A percentile compares a stretch with the other conserved stretches of the same genome.
These are phyloP conservation scores for Colletotrichum sojae DNA, from an alignment of 2,329 filamentous ascomycete species.

Conservation along the genomic window DNA sequence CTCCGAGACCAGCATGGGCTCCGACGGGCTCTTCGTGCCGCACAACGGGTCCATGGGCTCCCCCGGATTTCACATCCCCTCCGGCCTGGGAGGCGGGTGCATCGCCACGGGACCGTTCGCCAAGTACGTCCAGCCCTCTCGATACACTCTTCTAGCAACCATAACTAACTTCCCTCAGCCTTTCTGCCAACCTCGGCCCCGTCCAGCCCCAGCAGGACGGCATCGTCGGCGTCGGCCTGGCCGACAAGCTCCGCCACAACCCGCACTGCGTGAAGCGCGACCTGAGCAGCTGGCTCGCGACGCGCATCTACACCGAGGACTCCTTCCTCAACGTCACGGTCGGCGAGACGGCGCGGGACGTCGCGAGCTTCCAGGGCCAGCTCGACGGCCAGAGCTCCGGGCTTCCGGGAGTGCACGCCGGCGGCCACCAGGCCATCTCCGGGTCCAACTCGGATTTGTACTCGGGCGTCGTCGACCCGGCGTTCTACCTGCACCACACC, in stretches of 20 bases:
- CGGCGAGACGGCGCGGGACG: slow-evolving; percentile 42
- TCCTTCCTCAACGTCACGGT: slow-evolving; percentile 44
- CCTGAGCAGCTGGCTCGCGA: slow-evolving; percentile 41
- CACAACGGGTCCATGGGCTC: slow-evolving; percentile 42
- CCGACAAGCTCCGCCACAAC: slow-evolving; percentile 42
- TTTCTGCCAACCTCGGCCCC: slow-evolving; percentile 49
- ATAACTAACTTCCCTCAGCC: slow-evolving; percentile 13
- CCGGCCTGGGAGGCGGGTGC: slow-evolving; percentile 53
- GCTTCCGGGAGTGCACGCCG: slow-evolving; percentile 44
- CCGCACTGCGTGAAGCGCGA: slow-evolving; percentile 50
- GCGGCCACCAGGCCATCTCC: slow-evolving; percentile 34
- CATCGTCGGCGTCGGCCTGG: neutral
- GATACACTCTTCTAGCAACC: neutral
- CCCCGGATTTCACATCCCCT: slow-evolving; percentile 45
- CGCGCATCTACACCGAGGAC: slow-evolving; percentile 42
- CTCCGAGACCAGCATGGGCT: slow-evolving; percentile 53
- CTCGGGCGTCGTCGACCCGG: slow-evolving; percentile 50
- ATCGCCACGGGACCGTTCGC: slow-evolving; percentile 51
- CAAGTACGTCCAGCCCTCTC: neutral
- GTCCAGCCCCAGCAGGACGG: slow-evolving; percentile 41
- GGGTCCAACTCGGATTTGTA: slow-evolving; percentile 58
- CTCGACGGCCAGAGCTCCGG: slow-evolving; percentile 54
- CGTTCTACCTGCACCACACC: slow-evolving; percentile 16
- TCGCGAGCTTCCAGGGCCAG: slow-evolving; percentile 52
- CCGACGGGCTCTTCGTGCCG: slow-evolving; percentile 52